Conservation (phyloP, 768 basidiomycete species). For the Mycena venus region DNA sequence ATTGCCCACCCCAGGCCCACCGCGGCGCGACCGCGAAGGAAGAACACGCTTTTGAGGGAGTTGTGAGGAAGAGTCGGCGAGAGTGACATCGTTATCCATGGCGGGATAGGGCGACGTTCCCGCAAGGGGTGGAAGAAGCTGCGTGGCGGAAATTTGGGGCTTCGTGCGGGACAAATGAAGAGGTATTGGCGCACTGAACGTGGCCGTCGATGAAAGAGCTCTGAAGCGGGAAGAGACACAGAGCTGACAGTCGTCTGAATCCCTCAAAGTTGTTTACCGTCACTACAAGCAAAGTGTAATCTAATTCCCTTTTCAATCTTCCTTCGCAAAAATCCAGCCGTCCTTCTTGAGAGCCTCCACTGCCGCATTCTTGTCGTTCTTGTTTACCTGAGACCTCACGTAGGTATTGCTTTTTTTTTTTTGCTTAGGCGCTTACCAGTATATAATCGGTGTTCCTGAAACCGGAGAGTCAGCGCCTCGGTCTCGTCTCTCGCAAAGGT, state of each 20-base stretch:
- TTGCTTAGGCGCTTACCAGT: constrained; percentile 42
- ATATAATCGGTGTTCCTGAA: constrained; percentile 78
- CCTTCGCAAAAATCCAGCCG: constrained; percentile 62
- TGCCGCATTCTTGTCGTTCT: constrained; percentile 56
- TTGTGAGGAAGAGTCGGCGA: constrained; percentile 48
- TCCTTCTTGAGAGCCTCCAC: constrained; percentile 58
- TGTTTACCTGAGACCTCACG: constrained; percentile 48
- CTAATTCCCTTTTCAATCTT: not conserved
- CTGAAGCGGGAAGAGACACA: not conserved
- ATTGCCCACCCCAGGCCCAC: constrained; percentile 84
- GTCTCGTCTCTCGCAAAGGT: not conserved
- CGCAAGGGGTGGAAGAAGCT: constrained; percentile 13
- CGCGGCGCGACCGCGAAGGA: constrained; percentile 84
- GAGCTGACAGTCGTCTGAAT: not conserved
- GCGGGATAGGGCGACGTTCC: constrained; percentile 19
- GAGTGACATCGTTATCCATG: constrained; percentile 56
- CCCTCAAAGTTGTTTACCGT: not conserved
- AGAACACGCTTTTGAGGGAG: constrained; percentile 82
- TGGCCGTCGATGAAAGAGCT: constrained; percentile 4
- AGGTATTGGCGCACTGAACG: not conserved
- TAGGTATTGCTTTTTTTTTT: not conserved
- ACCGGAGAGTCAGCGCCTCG: not conserved
- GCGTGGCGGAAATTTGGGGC: constrained; percentile 6
- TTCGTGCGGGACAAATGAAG: constrained; percentile 3
- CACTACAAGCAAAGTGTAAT: too few relatives aligned